Evolutionary conservation across 1,284 basidiomycete genomes (phyloP), one percentile per base, ranked within the genome.

Genomic region (Pterulicium gracile): DNA sequence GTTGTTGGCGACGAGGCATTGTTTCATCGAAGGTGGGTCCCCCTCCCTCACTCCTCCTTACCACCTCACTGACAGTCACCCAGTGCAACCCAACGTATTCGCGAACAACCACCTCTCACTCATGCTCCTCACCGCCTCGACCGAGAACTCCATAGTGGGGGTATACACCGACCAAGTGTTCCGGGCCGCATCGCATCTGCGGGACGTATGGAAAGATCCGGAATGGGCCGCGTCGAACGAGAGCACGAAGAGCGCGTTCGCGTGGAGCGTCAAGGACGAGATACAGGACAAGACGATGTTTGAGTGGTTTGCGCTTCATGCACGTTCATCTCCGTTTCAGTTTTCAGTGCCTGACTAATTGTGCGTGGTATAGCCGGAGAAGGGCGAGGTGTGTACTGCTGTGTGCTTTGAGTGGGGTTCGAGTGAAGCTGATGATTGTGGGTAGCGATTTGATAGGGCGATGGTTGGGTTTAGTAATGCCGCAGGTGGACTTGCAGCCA

Each of bases 41-140:
- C 20, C 23, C 17, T 7, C 10, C 20, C 20, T 13, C 12, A 22
- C 17, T 23, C 10, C 23, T 4, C 10, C 20, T 13, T 43, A 12
- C 13, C 42, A 24, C n/a, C n/a, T n/a, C n/a, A n/a, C n/a, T n/a
- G n/a, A n/a, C n/a, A n/a, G n/a, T n/a, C n/a, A n/a, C n/a, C n/a
- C n/a, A n/a, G n/a, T n/a, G n/a, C n/a, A n/a, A n/a, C n/a, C n/a
- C n/a, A 52, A 62, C 48, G 55, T 60, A 0, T 69, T 65, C 49
- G 60, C 61, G 2, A 64, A 65, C 42, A 67, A 65, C 43, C 58
- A 61, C 3, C 48, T 65, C 7, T 62, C 60, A 34, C 50, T 59
- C 4, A 55, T 58, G 15, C 55, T 63, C 1, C 40, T 61, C 2
- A 55, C 55, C 2, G 49, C 49, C 1, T 58, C 61, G 35, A 58